Base-by-base conservation (phyloP, 2,329 filamentous ascomycete genomes). In the Arthrinium phaeospermum region DNA sequence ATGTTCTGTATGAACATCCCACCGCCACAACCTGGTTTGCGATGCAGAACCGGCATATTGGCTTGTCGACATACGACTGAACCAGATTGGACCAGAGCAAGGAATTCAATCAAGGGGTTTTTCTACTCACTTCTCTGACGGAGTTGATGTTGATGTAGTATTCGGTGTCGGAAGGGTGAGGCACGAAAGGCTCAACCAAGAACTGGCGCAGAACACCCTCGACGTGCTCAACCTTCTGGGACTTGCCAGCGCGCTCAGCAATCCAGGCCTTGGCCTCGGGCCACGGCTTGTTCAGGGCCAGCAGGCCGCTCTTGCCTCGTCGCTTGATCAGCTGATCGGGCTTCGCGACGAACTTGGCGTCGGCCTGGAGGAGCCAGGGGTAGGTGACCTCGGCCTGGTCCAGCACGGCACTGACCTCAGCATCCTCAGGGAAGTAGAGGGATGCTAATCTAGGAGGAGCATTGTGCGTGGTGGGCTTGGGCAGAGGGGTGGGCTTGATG, bases 61-160 rank as follows among this genome's bases (percentile, higher is more conserved):
- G 57, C 57, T 64, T 24, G 57, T 41, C 14, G 57, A 12, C 16
- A n/a, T n/a, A 41, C 34, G 41, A n/a, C 57, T 3, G 12, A 22
- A 5, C 30, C 19, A 41, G 16, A 24, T 41, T 13, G n/a, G 5
- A n/a, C 22, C 12, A 19, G 5, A 22, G 22, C 2, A 24, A 41
- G n/a, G 34, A n/a, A 64, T 41, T 6, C 51, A 34, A 34, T 6
- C 51, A 34, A 34, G 10, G 57, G 22, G 16, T 6, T 22, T 41
- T 24, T 51, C 46, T 70, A 91, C 95, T 91, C 92, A 98, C 96
- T 92, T 98, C 96, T 89, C 96, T 94, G 81, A 98, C 95, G 75
- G 96, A 98, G 91, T 98, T 96, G 89, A 99, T 99, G 92, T 98
- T 98, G 89, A 99, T 98, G 88, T 99, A 99, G 89, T 98, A 98